Evolutionary conservation across 2,329 filamentous ascomycete genomes (phyloP), one percentile per base, ranked within the genome.

Genomic region (Cladophialophora carrionii): DNA sequence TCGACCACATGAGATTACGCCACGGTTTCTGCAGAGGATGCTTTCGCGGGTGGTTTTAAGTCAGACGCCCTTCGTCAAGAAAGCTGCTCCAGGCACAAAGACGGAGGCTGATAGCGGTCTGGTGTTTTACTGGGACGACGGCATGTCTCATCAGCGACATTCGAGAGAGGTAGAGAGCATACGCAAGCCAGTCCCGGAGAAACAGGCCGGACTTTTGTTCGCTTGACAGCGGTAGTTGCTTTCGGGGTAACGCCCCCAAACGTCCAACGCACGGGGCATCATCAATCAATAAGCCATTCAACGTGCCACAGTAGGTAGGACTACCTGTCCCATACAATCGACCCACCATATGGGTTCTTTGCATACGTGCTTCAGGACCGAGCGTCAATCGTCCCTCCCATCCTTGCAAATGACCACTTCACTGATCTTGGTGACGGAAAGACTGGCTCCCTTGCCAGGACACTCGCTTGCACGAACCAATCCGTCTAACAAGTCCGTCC

Each of bases 1-100:
- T 7, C 75, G 78, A 37, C 78, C 78, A 14, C 79, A 80, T 64
- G 68, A 67, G 3, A 75, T 81, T 48, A 79, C 77, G 5, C 63
- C 72, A 20, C 74, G 78, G 12, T 74, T 79, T 54, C 78, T 81
- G 74, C 71, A 67, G 9, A 73, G 75, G 22, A 48, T 61, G 29
- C 43, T 69, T 8, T 37, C 41, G 20, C 64, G 68, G n/a, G 43
- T 61, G 17, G 63, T 71, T 6, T 52, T 71, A 22, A 61, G 64
- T 52, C 64, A 68, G 51, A 70, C 66, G 4, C 70, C 70, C 14
- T 41, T 68, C 10, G 59, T 62, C n/a, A 59, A 55, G 32, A 22
- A 7, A 1, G 57, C 57, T 9, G 10, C 31, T 22, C 46, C 57
- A 14, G 60, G 37, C 2, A 61, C 34, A 31, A 34, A 37, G 29